Base-by-base conservation (phyloP, 1,139 yeast species). In the Lodderomyces parapsilosis region DNA sequence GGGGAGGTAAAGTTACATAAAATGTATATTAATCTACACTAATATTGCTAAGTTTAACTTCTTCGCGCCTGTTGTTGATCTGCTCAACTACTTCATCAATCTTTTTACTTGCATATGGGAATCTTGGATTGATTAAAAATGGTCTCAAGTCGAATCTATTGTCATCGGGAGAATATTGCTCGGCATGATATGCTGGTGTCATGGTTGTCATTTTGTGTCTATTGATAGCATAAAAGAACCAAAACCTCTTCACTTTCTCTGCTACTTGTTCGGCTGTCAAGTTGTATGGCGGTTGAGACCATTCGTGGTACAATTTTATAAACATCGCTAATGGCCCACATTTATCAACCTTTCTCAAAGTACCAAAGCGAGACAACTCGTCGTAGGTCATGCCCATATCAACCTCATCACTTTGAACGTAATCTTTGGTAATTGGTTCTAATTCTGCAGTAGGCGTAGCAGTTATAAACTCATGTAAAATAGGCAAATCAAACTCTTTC, bases 351-450 rank as follows among this genome's bases (percentile, higher is more conserved):
- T 93, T 93, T 51, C 99, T 79, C 49, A 93, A 75, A 47, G 85
- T 77, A n/a, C 99, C 99, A 68, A 93, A 91, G 11, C 86, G 72
- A 25, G 96, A 85, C 46, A 93, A 76, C 60, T 93, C 99, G 50
- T 90, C 96, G 58, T 93, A 93, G 0, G 96, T 86, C 86, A 94
- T 86, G 1, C 99, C 99, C 99, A 93, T 93, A 60, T 93, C 99
- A 7, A 80, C 83, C 62, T 93, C 99, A 62, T 93, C 99, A 38
- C 96, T 86, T 64, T 93, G 99, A 11, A 90, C 96, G 56, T 93
- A 91, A 47, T 81, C 76, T 52, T 86, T 81, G 0, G 99, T 91
- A 43, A 89, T 91, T 37, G 99, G 99, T 59, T 93, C 99, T 43
- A 93, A 76, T 62, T 93, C 99, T 0, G 99, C 99, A 0, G 99